A percentile compares a stretch with the other conserved stretches of the same genome.
Evolutionary conservation across 2,329 filamentous ascomycete genomes (phyloP).

Genomic region (Aspergillus alliaceus): DNA sequence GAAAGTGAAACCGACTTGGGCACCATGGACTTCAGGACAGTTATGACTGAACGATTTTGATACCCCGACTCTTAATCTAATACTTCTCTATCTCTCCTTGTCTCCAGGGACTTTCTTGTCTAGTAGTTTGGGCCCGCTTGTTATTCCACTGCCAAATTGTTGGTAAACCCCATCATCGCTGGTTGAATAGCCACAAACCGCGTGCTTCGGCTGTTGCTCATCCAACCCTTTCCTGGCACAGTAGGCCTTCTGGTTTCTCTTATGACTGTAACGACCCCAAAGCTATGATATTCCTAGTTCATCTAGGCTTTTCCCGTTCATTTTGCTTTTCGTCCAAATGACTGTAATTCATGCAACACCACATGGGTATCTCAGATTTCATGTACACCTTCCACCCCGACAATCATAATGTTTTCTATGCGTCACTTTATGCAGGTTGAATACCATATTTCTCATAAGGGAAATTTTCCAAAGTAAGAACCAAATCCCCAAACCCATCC

Average conservation of each 20-base stretch:
- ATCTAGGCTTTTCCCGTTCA: not conserved
- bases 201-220: not conserved
- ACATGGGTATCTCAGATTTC: slow-evolving; percentile 6
- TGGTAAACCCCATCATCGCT: not conserved
- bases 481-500: slow-evolving; percentile 60
- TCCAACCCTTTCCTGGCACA: not conserved
- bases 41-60: not conserved
- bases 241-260: not conserved
- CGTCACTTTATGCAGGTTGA: slow-evolving; percentile 19
- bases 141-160: not conserved
- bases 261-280: not conserved
- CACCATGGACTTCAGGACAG: not conserved
- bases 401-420: not conserved
- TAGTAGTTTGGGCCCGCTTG: not conserved
- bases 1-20: not conserved
- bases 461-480: slow-evolving; percentile 58
- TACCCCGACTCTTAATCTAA: not conserved
- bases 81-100: not conserved
- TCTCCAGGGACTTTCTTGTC: not conserved
- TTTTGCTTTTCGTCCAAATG: not conserved
- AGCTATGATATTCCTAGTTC: not conserved
- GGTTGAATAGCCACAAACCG: not conserved
- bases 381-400: not conserved
- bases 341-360: not conserved
- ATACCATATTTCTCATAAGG: slow-evolving; percentile 63